Base-by-base conservation (phyloP, 2,329 filamentous ascomycete genomes). In the Apiospora saccharicola region DNA sequence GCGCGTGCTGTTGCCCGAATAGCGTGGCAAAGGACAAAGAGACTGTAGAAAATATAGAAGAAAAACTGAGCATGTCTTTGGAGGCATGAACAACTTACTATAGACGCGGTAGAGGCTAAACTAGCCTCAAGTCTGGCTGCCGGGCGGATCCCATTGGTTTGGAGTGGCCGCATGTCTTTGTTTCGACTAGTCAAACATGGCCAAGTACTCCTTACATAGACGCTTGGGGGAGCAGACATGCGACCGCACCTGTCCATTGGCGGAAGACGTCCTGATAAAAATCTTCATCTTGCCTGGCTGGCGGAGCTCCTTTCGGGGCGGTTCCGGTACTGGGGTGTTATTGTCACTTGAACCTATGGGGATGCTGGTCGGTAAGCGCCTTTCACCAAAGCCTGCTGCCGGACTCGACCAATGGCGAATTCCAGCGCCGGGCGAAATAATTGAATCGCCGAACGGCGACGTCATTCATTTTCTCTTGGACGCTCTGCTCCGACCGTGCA, bases 61-160 rank as follows among this genome's bases (percentile, higher is more conserved):
- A 6, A n/a, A 49, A 10, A n/a, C 2, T n/a, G 10, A 49, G n/a
- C 53, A 34, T 61, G 53, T 12, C 30, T 19, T 37, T 61, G n/a
- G 6, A 10, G 3, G 53, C 53, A 61, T 61, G 53, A 61, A 41
- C 46, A 24, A 41, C 57, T 41, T 12, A 41, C 57, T 64, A 64
- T 64, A 64, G 57, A 41, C 57, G 57, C 57, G 57, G 22, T 64
- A 19, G 34, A 19, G 57, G 57, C 57, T 64, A 41, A 34, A 10
- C 57, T 64, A 41, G 57, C 57, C 30, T 34, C 57, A 64, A n/a
- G 34, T 64, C 57, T 64, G 19, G 34, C 41, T 64, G 57, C 57
- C 57, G 34, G 34, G 57, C 57, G 34, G 34, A 41, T 24, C 57
- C 57, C 34, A 41, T 64, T 41, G 57, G 57, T 64, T 64, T n/a